Percentiles rank a stretch among this genome's conserved stretches.
Evolutionary conservation across 1,284 basidiomycete species (phyloP).

Genomic region (Tilletiopsis washingtonensis): DNA sequence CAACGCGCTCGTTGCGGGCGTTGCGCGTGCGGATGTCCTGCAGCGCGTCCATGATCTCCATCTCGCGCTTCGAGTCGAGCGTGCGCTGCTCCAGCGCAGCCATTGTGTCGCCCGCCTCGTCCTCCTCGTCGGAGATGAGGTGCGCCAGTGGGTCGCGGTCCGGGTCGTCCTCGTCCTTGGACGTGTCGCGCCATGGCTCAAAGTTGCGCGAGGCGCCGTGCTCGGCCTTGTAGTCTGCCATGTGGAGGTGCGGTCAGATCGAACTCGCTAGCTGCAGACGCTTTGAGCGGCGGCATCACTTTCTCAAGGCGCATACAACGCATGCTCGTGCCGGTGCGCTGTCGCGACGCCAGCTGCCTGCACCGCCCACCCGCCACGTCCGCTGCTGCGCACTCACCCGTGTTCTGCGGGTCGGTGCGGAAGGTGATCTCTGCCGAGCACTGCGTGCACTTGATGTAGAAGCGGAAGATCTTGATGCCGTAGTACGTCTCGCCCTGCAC

Average conservation of each 20-base stretch:
- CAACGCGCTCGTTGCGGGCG: slow-evolving; percentile 70
- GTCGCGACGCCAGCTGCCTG: no score
- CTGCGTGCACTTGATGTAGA: slow-evolving; percentile 45
- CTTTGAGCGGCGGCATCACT: no score
- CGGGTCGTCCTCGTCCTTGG: slow-evolving; percentile 3
- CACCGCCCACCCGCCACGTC: no score
- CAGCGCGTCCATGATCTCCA: slow-evolving; percentile 94
- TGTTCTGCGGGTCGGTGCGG: slow-evolving; percentile 92
- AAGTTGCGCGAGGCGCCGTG: slow-evolving; percentile 44
- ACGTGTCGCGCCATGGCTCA: slow-evolving; percentile 38
- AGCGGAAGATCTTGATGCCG: slow-evolving; percentile 78
- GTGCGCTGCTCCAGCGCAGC: slow-evolving; percentile 87
- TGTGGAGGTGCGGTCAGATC: neutral
- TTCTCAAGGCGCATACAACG: no score
- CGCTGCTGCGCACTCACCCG: no score
- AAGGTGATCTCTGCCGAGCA: slow-evolving; percentile 93
- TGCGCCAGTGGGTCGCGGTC: slow-evolving; percentile 17
- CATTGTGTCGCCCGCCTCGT: slow-evolving; percentile 55
- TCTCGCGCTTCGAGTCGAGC: slow-evolving; percentile 85
- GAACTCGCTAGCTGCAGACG: no score
- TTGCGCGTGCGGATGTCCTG: slow-evolving; percentile 90
- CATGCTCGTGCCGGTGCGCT: no score
- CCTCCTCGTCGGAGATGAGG: slow-evolving; percentile 16
- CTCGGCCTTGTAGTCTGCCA: slow-evolving; percentile 36
- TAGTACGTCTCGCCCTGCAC: slow-evolving; percentile 94